Evolutionary conservation across 2,329 filamentous ascomycete genomes (phyloP).

Genomic region (Passalora sequoiae): DNA sequence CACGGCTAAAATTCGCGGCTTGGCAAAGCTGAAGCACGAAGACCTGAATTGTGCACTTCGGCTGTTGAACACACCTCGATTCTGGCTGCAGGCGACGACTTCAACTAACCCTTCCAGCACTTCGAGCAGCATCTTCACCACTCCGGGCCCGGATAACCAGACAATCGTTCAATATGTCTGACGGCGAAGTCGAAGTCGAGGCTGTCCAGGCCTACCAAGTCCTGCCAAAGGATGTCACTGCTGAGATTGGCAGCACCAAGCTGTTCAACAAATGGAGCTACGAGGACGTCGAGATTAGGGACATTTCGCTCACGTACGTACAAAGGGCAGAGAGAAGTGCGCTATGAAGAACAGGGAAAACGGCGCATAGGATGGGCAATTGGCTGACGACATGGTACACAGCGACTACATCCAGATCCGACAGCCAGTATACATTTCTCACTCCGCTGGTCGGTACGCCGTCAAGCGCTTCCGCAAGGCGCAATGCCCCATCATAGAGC

Average conservation of each 20-base stretch:
- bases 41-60: too few relatives aligned
- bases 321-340: slow-evolving; percentile 7
- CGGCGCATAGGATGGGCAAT: slow-evolving; percentile 3
- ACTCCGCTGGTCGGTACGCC: slow-evolving; percentile 97
- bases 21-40: too few relatives aligned
- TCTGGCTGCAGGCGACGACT: too few relatives aligned
- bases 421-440: slow-evolving; percentile 96
- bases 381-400: slow-evolving; percentile 27
- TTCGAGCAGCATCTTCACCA: not conserved
- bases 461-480: slow-evolving; percentile 99
- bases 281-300: slow-evolving; percentile 98
- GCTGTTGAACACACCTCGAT: too few relatives aligned
- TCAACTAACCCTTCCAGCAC: slow-evolving; percentile 7
- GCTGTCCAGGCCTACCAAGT: slow-evolving; percentile 71
- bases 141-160: not conserved
- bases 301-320: slow-evolving; percentile 98
- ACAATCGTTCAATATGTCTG: slow-evolving; percentile 71
- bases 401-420: slow-evolving; percentile 99
- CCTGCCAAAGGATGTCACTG: slow-evolving; percentile 87
- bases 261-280: slow-evolving; percentile 98
- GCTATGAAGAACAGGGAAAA: slow-evolving; percentile 3
- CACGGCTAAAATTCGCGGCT: too few relatives aligned
- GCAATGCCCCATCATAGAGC: slow-evolving; percentile 99
- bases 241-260: slow-evolving; percentile 88
- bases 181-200: slow-evolving; percentile 95